phyloP scores from a whole-genome alignment of 768 basidiomycete genomes.

The Phanerodontia chrysosporium region DNA sequence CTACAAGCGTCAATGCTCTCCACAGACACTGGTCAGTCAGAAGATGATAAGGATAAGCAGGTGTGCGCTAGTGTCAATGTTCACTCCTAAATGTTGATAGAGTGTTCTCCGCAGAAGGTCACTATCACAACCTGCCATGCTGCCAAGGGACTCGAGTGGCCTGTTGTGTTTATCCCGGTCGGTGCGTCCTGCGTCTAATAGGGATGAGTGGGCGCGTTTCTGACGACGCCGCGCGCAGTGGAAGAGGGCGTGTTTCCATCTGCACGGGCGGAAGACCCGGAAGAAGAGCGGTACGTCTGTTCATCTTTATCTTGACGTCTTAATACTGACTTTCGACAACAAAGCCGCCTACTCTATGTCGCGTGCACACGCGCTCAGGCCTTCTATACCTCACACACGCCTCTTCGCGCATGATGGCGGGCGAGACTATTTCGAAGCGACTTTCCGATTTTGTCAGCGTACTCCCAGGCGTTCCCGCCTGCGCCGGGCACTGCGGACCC shows the following conservation, averaged over 20 bases:
- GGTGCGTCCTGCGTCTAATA: conserved; percentile 36
- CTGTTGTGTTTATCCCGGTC: conserved; percentile 77
- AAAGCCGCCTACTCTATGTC: conserved; percentile 80
- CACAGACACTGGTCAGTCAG: conserved; percentile 55
- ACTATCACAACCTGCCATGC: conserved; percentile 84
- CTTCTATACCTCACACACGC: conserved; percentile 57
- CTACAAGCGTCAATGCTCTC: conserved; percentile 80
- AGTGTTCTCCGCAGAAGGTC: conserved; percentile 53
- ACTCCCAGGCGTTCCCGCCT: conserved; percentile 10
- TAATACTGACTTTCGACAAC: background rate
- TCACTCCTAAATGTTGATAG: background rate
- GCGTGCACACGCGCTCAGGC: conserved; percentile 84
- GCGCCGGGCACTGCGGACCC: background rate
- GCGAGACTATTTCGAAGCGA: conserved; percentile 45
- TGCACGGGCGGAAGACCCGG: conserved; percentile 63
- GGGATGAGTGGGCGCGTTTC: too few species aligned
- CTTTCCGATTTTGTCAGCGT: conserved; percentile 56
- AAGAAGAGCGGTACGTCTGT: conserved; percentile 71
- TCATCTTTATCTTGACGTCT: background rate
- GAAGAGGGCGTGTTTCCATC: conserved; percentile 77
- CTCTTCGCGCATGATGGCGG: conserved; percentile 46
- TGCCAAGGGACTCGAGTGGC: conserved; percentile 91
- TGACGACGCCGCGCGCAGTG: too few species aligned
- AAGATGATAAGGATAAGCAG: conserved; percentile 42
- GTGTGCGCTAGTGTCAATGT: background rate